Conservation (phyloP, 169 alveolate genomes). For the Cryptosporidium xiaoi region DNA sequence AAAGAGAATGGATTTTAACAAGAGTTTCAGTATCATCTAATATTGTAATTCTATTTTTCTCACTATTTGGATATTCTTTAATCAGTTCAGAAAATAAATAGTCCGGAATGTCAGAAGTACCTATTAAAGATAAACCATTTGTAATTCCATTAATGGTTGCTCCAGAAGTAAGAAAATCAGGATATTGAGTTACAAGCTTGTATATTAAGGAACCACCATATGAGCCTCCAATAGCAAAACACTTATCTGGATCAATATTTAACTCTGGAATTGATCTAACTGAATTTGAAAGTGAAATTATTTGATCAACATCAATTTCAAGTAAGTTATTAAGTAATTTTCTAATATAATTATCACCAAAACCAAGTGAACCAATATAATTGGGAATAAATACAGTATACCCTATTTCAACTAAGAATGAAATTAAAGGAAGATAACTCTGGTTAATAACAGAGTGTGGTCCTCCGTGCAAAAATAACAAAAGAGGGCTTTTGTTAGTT, state of each 20-base stretch:
- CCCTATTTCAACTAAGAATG: constrained; percentile 34
- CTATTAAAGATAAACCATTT: constrained; percentile 29
- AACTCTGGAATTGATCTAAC: constrained; percentile 14
- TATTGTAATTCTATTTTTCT: neutral
- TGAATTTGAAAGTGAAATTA: neutral
- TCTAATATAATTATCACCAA: constrained; percentile 51
- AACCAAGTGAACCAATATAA: constrained; percentile 47
- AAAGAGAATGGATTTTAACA: constrained; percentile 2
- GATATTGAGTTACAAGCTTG: neutral
- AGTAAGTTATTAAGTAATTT: constrained; percentile 1
- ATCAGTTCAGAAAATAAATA: constrained; percentile 25
- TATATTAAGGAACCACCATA: constrained; percentile 52
- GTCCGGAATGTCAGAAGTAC: constrained; percentile 54
- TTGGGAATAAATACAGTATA: constrained; percentile 49
- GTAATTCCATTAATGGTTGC: constrained; percentile 33
- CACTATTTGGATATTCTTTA: constrained; percentile 6
- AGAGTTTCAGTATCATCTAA: constrained; percentile 10
- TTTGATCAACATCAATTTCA: constrained; percentile 31
- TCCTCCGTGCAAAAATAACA: constrained; percentile 50
- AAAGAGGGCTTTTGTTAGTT: constrained; percentile 17
- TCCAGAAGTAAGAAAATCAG: constrained; percentile 19
- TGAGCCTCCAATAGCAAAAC: constrained; percentile 71
- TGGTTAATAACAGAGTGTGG: constrained; percentile 26
- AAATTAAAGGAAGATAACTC: neutral
- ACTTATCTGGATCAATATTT: constrained; percentile 13